phyloP scores from a whole-genome alignment of 1,139 yeast species.

The Pichia sp. region DNA sequence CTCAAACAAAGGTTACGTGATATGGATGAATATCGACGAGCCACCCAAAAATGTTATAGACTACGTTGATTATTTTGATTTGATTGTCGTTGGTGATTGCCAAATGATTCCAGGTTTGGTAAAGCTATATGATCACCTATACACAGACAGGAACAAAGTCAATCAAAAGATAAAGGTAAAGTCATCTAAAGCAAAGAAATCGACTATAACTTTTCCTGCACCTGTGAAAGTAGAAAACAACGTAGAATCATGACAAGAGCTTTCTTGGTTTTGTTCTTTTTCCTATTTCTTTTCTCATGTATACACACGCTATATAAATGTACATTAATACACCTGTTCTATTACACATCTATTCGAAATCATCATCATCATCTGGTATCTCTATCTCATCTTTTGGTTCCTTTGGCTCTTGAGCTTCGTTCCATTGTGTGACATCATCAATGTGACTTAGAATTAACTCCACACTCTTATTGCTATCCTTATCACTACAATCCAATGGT shows the following conservation, averaged over 20 bases:
- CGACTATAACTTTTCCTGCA: too few species aligned
- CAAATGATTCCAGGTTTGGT: slow-evolving; percentile 41
- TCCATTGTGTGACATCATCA: slow-evolving; percentile 98
- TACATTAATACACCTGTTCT: background rate
- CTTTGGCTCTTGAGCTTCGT: slow-evolving; percentile 93
- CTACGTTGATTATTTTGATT: slow-evolving; percentile 49
- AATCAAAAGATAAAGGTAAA: background rate
- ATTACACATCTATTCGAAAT: background rate
- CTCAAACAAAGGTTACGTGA: slow-evolving; percentile 50
- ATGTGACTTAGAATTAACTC: slow-evolving; percentile 84
- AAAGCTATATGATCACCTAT: slow-evolving; percentile 22
- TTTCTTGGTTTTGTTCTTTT: too few species aligned
- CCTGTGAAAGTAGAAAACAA: background rate
- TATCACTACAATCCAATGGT: slow-evolving; percentile 80
- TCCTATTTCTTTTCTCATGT: background rate
- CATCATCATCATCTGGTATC: slow-evolving; percentile 38
- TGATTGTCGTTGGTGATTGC: slow-evolving; percentile 57
- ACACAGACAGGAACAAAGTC: slow-evolving; percentile 8
- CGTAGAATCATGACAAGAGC: too few species aligned
- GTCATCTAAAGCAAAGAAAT: too few species aligned
- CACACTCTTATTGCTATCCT: slow-evolving; percentile 58
- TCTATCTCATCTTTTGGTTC: slow-evolving; percentile 83
- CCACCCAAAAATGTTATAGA: slow-evolving; percentile 48
- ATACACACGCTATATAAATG: background rate
- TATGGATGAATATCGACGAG: slow-evolving; percentile 54